These are phyloP conservation scores for Sphagnum magellanicum DNA, from an alignment of 228 moss, liverwort and hornwort genomes.

Conservation along the genomic window DNA sequence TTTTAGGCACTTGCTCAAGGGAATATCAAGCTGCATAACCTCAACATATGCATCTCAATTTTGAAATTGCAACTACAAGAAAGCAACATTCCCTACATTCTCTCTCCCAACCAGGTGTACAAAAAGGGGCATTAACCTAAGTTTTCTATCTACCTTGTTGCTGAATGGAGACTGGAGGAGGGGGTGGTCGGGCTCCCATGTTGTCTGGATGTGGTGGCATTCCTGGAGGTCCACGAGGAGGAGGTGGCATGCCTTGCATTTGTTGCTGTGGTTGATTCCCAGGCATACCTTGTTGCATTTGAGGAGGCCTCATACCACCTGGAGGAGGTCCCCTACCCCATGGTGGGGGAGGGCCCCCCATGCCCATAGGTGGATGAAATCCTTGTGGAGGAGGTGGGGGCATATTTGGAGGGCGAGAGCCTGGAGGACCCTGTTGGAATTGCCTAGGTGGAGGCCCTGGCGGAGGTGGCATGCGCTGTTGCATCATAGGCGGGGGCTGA, in stretches of 20 bases:
- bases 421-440: constrained; percentile 62
- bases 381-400: constrained; percentile 61
- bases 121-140: too few relatives aligned
- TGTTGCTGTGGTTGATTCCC: constrained; percentile 45
- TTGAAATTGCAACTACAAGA: too few relatives aligned
- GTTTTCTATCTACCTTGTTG: constrained; percentile 35
- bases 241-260: constrained; percentile 62
- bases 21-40: too few relatives aligned
- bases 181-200: constrained; percentile 56
- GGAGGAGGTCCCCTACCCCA: constrained; percentile 79
- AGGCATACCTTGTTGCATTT: constrained; percentile 49
- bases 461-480: constrained; percentile 49
- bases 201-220: constrained; percentile 66
- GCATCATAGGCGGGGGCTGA: constrained; percentile 45
- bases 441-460: constrained; percentile 65
- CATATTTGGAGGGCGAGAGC: constrained; percentile 66
- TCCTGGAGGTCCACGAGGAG: constrained; percentile 57
- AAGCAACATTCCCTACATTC: too few relatives aligned
- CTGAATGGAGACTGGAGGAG: constrained; percentile 51
- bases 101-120: too few relatives aligned
- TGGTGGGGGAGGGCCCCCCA: constrained; percentile 76
- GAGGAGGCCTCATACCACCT: constrained; percentile 65
- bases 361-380: constrained; percentile 75
- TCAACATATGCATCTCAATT: too few relatives aligned
- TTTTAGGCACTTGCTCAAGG: too few relatives aligned